phyloP scores from a whole-genome alignment of 2,329 filamentous ascomycete genomes.

The Phoma sp. region DNA sequence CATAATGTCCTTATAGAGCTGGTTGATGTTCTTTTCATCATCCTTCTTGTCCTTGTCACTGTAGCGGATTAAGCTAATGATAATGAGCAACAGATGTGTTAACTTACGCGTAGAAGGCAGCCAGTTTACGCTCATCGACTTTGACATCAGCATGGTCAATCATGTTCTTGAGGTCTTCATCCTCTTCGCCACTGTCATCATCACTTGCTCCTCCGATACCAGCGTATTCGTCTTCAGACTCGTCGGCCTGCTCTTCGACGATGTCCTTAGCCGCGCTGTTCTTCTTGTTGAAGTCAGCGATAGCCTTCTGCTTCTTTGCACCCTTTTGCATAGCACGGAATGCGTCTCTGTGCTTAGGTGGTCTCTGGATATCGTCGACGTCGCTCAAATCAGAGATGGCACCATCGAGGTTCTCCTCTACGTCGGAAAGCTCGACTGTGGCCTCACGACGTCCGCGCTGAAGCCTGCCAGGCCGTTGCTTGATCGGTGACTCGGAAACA shows the following conservation, averaged over 20 bases:
- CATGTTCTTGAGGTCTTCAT: constrained; percentile 80
- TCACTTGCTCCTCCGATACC: constrained; percentile 89
- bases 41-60: constrained; percentile 79
- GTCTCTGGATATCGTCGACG: constrained; percentile 38
- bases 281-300: constrained; percentile 74
- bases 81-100: not conserved
- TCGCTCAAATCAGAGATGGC: constrained; percentile 26
- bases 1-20: constrained; percentile 90
- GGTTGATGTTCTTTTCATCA: constrained; percentile 87
- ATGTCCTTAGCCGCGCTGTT: constrained; percentile 83
- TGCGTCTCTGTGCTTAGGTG: constrained; percentile 56
- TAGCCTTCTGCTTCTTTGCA: constrained; percentile 58
- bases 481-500: constrained; percentile 68
- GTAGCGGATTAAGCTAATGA: constrained; percentile 28
- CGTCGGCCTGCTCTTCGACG: constrained; percentile 91
- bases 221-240: constrained; percentile 98
- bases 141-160: constrained; percentile 82
- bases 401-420: constrained; percentile 49
- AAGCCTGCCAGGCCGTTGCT: constrained; percentile 65
- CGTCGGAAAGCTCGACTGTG: constrained; percentile 52
- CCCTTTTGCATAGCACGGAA: constrained; percentile 76
- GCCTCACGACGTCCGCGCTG: constrained; percentile 52
- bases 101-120: constrained; percentile 86
- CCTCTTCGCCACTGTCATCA: constrained; percentile 79
- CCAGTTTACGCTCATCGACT: constrained; percentile 80